phyloP scores from a whole-genome alignment of 148 eudicot species.

The Rhododendron mucronatum region DNA sequence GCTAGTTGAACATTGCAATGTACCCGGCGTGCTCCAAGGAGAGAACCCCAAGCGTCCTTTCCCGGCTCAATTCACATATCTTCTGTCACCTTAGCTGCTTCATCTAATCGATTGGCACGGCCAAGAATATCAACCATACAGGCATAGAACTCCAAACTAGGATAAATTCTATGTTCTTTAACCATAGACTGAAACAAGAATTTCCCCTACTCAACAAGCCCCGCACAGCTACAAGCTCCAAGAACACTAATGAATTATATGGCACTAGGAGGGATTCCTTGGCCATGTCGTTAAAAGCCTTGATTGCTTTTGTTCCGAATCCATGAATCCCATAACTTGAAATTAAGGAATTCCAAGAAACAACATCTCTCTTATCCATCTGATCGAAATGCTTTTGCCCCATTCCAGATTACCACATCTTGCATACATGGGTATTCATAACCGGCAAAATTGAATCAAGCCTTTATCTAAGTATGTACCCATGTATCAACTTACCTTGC shows the following conservation, averaged over 20 bases:
- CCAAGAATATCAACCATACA: constrained; percentile 91
- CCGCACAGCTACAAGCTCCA: constrained; percentile 89
- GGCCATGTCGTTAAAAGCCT: constrained; percentile 55
- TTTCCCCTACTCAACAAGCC: constrained; percentile 73
- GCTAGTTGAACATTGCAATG: constrained; percentile 86
- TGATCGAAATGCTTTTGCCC: constrained; percentile 50
- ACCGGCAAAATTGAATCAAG: constrained; percentile 76
- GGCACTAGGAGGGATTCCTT: constrained; percentile 59
- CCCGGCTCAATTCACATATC: constrained; percentile 77
- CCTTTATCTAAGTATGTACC: constrained; percentile 63
- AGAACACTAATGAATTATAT: constrained; percentile 75
- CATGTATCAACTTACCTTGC: constrained; percentile 76
- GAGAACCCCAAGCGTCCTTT: constrained; percentile 79
- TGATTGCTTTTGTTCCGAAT: constrained; percentile 56
- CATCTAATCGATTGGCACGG: constrained; percentile 73
- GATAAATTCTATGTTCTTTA: constrained; percentile 45
- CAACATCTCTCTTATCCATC: constrained; percentile 74
- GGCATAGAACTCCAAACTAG: constrained; percentile 78
- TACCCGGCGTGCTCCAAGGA: constrained; percentile 85
- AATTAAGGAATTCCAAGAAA: constrained; percentile 91
- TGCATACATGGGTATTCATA: constrained; percentile 76
- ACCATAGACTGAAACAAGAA: constrained; percentile 59
- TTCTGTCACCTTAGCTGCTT: constrained; percentile 64
- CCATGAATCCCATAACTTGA: constrained; percentile 89
- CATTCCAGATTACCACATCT: constrained; percentile 67